Base-by-base conservation (phyloP, 495 filamentous ascomycete genomes). In the Cryomyces antarcticus region DNA sequence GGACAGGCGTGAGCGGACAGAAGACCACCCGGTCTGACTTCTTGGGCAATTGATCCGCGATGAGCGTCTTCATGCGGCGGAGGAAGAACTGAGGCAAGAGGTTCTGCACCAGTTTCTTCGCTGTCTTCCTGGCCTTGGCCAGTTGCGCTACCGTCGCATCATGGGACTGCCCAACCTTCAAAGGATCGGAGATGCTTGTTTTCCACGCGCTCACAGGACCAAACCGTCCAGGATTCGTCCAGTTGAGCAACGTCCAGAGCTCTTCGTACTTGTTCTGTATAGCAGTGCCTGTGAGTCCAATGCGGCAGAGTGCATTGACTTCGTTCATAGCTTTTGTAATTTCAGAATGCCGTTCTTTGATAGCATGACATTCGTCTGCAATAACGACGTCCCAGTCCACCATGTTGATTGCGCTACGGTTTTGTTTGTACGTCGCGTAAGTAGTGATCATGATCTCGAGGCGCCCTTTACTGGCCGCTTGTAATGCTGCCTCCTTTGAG, bases 251-350 rank as follows among this genome's bases (percentile, higher is more conserved):
- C 4, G 85, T 89, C 89, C 89, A 97, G 1, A 97, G 70, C 58
- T 97, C 92, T 52, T 94, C 83, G 56, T 97, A 97, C 49, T 85
- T 88, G 57, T 97, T 97, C 47, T 97, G 89, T 12, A 97, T 95
- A 6, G 92, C 92, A 5, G 89, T 97, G 5, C 89, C 89, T 0
- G 92, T 96, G 27, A 97, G 63, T 0, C 89, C 89, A 44, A 97
- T 89, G 24, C 89, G 69, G 52, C 92, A 96, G 27, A 97, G 71
- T 7, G 89, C 73, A 53, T 97, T 97, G 50, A 96, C 67, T 42
- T 84, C 69, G 49, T 92, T 86, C 83, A 97, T 89, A 1, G 84
- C 72, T 49, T 79, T 69, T 0, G 92, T 93, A 5, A 79, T 78
- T 39, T 77, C 80, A 0, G 87, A 79, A 28, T 57, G 67, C 37